phyloP scores from a whole-genome alignment of 768 basidiomycete species.

The Rhodosporidiobolus odoratus region DNA sequence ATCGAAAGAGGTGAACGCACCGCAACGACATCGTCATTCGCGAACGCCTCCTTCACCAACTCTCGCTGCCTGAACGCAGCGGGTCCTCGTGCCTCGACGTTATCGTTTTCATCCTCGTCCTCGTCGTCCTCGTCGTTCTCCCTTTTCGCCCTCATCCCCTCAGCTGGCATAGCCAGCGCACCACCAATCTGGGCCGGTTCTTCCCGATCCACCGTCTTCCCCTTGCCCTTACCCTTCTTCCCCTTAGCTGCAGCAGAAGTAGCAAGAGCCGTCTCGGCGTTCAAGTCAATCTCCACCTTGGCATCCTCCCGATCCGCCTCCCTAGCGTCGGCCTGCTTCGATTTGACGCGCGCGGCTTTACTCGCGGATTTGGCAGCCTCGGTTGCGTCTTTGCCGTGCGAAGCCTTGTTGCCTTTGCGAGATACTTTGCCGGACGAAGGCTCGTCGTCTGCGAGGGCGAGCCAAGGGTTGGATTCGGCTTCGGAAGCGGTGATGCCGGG shows the following conservation, averaged over 20 bases:
- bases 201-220: constrained; percentile 21
- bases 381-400: constrained; percentile 62
- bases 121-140: constrained; percentile 53
- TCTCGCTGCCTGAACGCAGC: constrained; percentile 84
- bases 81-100: constrained; percentile 46
- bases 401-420: constrained; percentile 67
- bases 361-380: constrained; percentile 26
- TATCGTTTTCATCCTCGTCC: constrained; percentile 49
- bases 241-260: constrained; percentile 40
- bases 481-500: constrained; percentile 26
- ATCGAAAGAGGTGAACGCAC: constrained; percentile 50
- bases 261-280: constrained; percentile 46
- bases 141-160: constrained; percentile 50
- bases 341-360: constrained; percentile 39
- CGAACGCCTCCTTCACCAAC: constrained; percentile 88
- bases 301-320: constrained; percentile 68
- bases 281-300: constrained; percentile 66
- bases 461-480: constrained; percentile 71
- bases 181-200: constrained; percentile 9
- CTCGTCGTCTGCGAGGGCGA: constrained; percentile 48
- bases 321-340: constrained; percentile 58
- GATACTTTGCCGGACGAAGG: constrained; percentile 51
- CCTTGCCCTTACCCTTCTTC: constrained; percentile 40
- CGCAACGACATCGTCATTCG: constrained; percentile 90
- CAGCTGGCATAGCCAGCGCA: constrained; percentile 49